phyloP scores from a whole-genome alignment of 441 rosid genomes.

The Melastoma candidum region DNA sequence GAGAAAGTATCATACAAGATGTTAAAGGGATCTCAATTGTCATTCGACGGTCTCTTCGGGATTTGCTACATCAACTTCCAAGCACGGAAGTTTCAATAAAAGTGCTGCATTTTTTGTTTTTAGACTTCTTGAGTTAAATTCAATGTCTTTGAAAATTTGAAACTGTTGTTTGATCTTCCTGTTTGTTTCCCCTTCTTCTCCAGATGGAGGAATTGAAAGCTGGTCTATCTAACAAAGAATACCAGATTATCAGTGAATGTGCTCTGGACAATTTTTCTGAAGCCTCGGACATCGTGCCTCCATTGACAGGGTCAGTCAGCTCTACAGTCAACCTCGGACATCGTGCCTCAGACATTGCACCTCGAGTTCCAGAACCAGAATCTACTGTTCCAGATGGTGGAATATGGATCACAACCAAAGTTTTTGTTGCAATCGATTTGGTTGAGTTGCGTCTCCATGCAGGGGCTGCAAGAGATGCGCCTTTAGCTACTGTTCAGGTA shows the following conservation, averaged over 20 bases:
- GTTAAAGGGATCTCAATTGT: slow-evolving; percentile 88
- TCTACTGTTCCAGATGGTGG: slow-evolving; percentile 28
- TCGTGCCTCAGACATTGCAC: slow-evolving; percentile 19
- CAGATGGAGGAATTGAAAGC: slow-evolving; percentile 90
- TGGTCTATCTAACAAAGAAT: slow-evolving; percentile 72
- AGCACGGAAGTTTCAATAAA: slow-evolving; percentile 56
- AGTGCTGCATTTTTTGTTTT: slow-evolving; percentile 37
- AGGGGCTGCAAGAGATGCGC: slow-evolving; percentile 65
- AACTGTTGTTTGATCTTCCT: slow-evolving; percentile 11
- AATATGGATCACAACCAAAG: slow-evolving; percentile 60
- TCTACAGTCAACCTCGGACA: slow-evolving; percentile 39
- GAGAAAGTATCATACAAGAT: slow-evolving; percentile 90
- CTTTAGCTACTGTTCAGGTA: slow-evolving; percentile 88
- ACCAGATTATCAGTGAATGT: slow-evolving; percentile 91
- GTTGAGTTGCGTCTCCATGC: slow-evolving; percentile 69
- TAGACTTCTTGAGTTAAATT: background rate
- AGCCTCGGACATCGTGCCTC: slow-evolving; percentile 58
- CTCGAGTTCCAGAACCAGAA: slow-evolving; percentile 32
- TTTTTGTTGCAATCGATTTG: slow-evolving; percentile 61
- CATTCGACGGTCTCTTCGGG: slow-evolving; percentile 80
- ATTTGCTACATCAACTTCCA: slow-evolving; percentile 83
- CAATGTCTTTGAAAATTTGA: background rate
- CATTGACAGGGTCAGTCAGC: slow-evolving; percentile 34
- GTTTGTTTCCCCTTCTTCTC: slow-evolving; percentile 8
- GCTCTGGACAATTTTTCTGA: slow-evolving; percentile 86